Evolutionary conservation across 2,329 filamentous ascomycete species (phyloP), one percentile per base, ranked within the genome.

Genomic region (Talaromyces sp.): DNA sequence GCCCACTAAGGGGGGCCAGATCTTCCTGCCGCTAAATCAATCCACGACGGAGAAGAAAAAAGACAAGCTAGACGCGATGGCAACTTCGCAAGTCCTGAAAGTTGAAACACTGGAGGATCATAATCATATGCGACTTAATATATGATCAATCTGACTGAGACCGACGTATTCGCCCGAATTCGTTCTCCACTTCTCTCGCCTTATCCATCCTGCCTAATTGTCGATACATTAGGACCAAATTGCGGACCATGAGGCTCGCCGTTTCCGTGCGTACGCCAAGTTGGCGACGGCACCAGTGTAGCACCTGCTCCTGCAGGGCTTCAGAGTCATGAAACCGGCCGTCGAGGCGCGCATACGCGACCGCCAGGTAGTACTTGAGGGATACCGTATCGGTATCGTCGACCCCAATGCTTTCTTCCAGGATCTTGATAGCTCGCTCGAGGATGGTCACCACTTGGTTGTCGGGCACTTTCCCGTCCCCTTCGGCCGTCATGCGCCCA

Each of bases 141-240:
- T 17, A 30, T 19, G 9, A 53, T 30, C 49, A 53, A 53, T 28
- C 49, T 9, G 57, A 57, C 52, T 30, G 55, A 25, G 47, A 60
- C 44, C 53, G 53, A 28, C 55, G 47, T 15, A 44, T 59, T 36
- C 51, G 56, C 49, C 57, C 57, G 19, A 64, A 62, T 42, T 57
- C 59, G 39, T 39, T 59, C n/a, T 64, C 62, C 44, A 64, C 61
- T 32, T 64, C 59, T 30, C 60, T 57, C n/a, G 62, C 60, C 53
- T 59, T 62, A 51, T 64, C 62, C 62, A 64, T 57, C 27, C 39
- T 59, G 5, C 62, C 62, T 27, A 64, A 44, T 57, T 64, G 62
- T 36, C 62, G 62, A 58, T 64, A 64, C 57, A 64, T 59, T 25
- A 62, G 25, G 8, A 60, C 53, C 49, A 64, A 22, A 27, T 64